Percentiles rank a stretch among this genome's conserved stretches.
Evolutionary conservation across 2,329 filamentous ascomycete genomes (phyloP).

Genomic region (Aspergillus fumigatus): DNA sequence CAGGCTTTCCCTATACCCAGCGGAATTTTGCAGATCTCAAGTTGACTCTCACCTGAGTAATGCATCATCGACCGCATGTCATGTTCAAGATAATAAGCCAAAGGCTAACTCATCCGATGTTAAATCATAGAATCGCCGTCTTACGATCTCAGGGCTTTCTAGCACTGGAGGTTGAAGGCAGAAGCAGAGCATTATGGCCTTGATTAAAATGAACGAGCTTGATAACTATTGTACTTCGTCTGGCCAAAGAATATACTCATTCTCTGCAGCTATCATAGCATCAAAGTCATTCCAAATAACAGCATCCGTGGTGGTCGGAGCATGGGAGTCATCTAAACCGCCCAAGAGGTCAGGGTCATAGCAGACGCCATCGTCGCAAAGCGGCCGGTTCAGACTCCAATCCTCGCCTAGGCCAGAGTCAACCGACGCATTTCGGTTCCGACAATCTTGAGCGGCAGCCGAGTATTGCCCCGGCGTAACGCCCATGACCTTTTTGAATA

Average conservation of each 20-base stretch:
- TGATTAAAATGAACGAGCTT: background rate
- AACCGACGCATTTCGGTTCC: background rate
- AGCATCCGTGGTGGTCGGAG: background rate
- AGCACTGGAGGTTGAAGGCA: too few species aligned
- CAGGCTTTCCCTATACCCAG: background rate
- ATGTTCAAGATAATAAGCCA: too few species aligned
- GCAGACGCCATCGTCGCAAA: background rate
- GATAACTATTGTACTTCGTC: constrained; percentile 6
- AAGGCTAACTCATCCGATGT: too few species aligned
- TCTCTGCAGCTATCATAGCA: constrained; percentile 27
- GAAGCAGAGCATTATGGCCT: background rate
- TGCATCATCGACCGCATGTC: too few species aligned
- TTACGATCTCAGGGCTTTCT: too few species aligned
- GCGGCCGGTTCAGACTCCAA: background rate
- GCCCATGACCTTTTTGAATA: constrained; percentile 51
- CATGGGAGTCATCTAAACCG: background rate
- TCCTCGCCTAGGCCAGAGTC: background rate
- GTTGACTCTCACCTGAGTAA: too few species aligned
- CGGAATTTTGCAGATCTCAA: too few species aligned
- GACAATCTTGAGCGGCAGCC: constrained; percentile 8
- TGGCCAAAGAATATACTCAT: constrained; percentile 5
- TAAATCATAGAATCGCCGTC: too few species aligned
- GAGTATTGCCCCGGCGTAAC: constrained; percentile 46
- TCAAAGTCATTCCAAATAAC: constrained; percentile 36
- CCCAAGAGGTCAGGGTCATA: background rate